Evolutionary conservation across 768 basidiomycete species (phyloP), one percentile per base, ranked within the genome.

Genomic region (Suillus placidus): DNA sequence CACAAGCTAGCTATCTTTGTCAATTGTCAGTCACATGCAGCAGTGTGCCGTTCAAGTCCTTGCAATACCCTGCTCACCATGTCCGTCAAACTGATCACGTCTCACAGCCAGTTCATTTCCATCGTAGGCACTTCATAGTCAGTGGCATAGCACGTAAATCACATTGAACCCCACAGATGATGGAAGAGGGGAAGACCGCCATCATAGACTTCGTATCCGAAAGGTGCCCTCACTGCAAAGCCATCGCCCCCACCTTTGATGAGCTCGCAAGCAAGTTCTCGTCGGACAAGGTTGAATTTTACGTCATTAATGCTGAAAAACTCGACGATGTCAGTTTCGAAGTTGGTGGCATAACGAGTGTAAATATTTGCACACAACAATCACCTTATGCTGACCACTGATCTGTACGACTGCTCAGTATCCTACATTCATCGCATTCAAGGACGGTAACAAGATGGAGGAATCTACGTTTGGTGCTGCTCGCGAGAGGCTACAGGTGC

Each of bases 231-330:
- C 62, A 32, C 6, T 64, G 64, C 37, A 64, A 23, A 34, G 45
- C 51, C 5, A 65, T 65, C 45, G 40, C 30, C 49, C 64, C 64
- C 47, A 30, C 37, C 23, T 65, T 65, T 60, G 45, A 65, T 37
- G 35, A 38, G 10, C 62, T 64, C 32, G 60, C 49, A 54, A 52
- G 20, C 34, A 16, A 68, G 35, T 60, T 60, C 0, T 70, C 72
- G 9, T 71, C 68, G 62, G 61, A 71, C 6, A 74, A 69, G 14
- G 70, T 88, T 64, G 79, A 80, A 13, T 92, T 89, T 79, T 88
- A 86, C 82, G 91, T 90, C 73, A 85, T 91, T 66, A 87, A 93
- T 70, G 85, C 89, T 38, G 90, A 92, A 69, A 79, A 78, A 40
- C 83, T 83, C 64, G 54, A 68, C 3, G 79, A 81, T 0, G 84